Evolutionary conservation across 805 yeast genomes (phyloP), one percentile per base, ranked within the genome.

Genomic region (Jamesozyma hellenica): DNA sequence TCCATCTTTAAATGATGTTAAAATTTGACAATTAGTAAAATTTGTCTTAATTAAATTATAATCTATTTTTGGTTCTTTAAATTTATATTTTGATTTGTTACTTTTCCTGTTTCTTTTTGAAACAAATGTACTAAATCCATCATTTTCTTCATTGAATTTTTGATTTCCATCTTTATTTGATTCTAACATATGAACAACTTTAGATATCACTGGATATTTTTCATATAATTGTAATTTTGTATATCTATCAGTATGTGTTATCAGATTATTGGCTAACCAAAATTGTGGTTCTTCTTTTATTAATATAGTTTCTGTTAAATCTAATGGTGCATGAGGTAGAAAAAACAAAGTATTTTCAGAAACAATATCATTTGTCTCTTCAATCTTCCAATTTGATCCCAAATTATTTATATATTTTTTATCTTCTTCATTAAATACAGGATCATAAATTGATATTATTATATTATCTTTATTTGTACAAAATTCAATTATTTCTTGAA

Each of bases 271-370:
- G 5, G 76, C 77, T 15, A 78, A 54, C 33, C 72, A 45, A 28
- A 58, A 50, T n/a, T 32, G 39, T 2, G 80, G 75, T 27, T 52
- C 21, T 17, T 61, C 55, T 0, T 33, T 28, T 2, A 32, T 32
- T 11, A 75, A 37, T 1, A 76, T 45, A 1, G 19, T n/a, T 31
- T 74, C 69, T 1, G 79, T 72, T 14, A 77, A 50, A 14, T 56
- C 64, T 30, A 79, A 57, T 1, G 86, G 84, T 0, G 88, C 90
- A 61, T 83, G 94, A 0, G 94, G 94, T 35, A 83, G 65, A 51
- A 74, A 82, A 54, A 64, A 80, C 2, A 83, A 57, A 0, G 68
- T 61, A 1, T 45, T 32, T 9, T 39, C 35, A 13, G 40, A 35
- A 17, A 52, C 44, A 4, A 46, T 49, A 42, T 55, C 52, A 2